phyloP scores from a whole-genome alignment of 345 rosid species.

The Melastoma malabathricum region DNA sequence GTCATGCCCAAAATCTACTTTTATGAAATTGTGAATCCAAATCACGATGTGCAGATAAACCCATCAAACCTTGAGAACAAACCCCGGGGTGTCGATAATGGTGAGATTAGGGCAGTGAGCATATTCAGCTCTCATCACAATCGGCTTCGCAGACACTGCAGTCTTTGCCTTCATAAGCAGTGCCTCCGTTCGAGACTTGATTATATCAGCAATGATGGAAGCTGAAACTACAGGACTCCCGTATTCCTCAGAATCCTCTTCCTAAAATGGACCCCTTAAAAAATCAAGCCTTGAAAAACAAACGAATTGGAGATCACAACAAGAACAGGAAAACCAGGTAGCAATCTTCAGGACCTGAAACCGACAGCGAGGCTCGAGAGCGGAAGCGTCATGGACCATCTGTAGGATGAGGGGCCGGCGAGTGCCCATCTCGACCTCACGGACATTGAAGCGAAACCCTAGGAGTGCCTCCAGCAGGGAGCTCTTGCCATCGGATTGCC shows the following conservation, averaged over 20 bases:
- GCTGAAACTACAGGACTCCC: conserved; percentile 64
- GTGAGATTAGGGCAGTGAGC: conserved; percentile 96
- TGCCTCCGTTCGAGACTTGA: conserved; percentile 63
- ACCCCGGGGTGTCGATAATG: conserved; percentile 93
- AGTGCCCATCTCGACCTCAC: conserved; percentile 98
- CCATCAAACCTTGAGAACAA: conserved; percentile 70
- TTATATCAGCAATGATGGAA: conserved; percentile 61
- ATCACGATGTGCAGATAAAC: background rate
- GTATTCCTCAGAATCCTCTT: conserved; percentile 89
- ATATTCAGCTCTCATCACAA: conserved; percentile 95
- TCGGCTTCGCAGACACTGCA: conserved; percentile 87
- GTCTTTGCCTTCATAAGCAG: conserved; percentile 59
- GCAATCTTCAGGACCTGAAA: conserved; percentile 36
- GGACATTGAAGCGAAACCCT: conserved; percentile 87
- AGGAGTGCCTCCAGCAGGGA: conserved; percentile 90
- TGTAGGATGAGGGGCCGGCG: conserved; percentile 88
- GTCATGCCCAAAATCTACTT: background rate
- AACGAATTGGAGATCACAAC: too few species aligned
- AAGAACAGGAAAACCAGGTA: too few species aligned
- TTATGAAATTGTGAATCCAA: too few species aligned
- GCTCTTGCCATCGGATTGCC: conserved; percentile 94
- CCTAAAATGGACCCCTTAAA: conserved; percentile 18
- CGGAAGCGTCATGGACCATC: conserved; percentile 86
- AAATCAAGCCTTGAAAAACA: too few species aligned
- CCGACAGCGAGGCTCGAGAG: conserved; percentile 76